Evolutionary conservation across 225 moss, liverwort and hornwort genomes (phyloP), one percentile per base, ranked within the genome.

Genomic region (Polytrichum commune): DNA sequence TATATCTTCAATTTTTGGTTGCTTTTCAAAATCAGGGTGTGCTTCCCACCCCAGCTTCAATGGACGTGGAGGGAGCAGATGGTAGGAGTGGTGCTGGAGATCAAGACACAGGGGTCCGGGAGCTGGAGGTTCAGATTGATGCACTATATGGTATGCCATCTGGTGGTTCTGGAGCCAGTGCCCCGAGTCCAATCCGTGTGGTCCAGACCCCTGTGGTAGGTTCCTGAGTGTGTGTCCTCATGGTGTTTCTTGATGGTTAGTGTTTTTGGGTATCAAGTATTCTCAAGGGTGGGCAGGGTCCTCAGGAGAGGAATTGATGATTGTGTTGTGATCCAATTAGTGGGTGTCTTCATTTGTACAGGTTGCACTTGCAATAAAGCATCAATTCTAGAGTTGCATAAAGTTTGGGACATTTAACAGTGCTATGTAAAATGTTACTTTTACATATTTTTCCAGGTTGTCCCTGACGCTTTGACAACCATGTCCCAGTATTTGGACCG

Each of bases 401-500:
- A 70, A 64, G 73, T n/a, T 55, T 73, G 84, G 76, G 29, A 75
- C 85, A 63, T 73, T 82, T 61, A 62, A 79, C 81, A 84, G 75
- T 81, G 54, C 64, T 75, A 8, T 82, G 81, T 73, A 79, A 53
- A 71, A 73, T 82, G 70, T 84, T n/a, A 82, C 73, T 79, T 54
- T 63, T 67, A 82, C 67, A 78, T 87, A 84, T 84, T 82, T 82
- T 94, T 86, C 91, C 97, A 98, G 97, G 98, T 98, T 86, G 88
- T 98, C 80, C 93, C 98, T 98, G 98, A 98, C 91, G 98, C 95
- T 95, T 98, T 98, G 95, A 91, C 98, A 98, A 98, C 98, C 81
- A 98, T 98, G 95, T 95, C 98, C 93, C 98, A 98, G 95, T 98
- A 98, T 90, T 74, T 98, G 95, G 98, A 98, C 80, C 95, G 98